These are phyloP conservation scores for Penicillium sp. DNA, from an alignment of 2,329 filamentous ascomycete species.

Conservation along the genomic window DNA sequence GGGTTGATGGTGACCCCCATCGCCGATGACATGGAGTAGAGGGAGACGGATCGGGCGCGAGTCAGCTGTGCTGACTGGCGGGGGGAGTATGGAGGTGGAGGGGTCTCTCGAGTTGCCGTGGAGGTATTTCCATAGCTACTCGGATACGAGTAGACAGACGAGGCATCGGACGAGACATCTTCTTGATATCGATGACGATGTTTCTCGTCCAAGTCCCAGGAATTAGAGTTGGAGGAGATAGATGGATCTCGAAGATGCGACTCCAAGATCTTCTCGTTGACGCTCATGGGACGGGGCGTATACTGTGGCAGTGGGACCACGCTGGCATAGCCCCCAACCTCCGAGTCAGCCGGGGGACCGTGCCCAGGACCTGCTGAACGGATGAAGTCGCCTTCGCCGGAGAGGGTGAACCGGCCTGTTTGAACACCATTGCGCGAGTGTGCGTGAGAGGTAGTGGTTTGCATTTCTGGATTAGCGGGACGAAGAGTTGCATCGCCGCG, in stretches of 20 bases:
- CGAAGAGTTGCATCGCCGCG: conserved; percentile 13
- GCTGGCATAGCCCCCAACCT: conserved; percentile 36
- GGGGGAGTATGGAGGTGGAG: conserved; percentile 47
- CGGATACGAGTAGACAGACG: conserved; percentile 46
- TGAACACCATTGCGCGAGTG: conserved; percentile 17
- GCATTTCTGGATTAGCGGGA: conserved; percentile 16
- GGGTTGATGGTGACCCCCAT: conserved; percentile 28
- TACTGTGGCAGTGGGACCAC: conserved; percentile 45
- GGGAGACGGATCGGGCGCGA: conserved; percentile 38
- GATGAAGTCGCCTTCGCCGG: conserved; percentile 21
- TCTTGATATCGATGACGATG: conserved; percentile 33
- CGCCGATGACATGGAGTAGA: conserved; percentile 27
- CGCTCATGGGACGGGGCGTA: conserved; percentile 43
- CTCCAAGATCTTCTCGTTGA: conserved; percentile 46
- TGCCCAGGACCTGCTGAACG: conserved; percentile 16
- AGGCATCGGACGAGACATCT: conserved; percentile 42
- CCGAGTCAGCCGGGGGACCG: conserved; percentile 26
- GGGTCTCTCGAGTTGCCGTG: conserved; percentile 48
- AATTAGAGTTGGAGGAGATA: conserved; percentile 27
- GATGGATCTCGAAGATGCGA: conserved; percentile 37
- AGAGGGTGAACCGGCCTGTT: conserved; percentile 26
- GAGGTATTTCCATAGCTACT: conserved; percentile 51
- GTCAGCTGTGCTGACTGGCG: conserved; percentile 32
- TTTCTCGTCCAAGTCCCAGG: conserved; percentile 37
- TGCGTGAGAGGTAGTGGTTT: conserved; percentile 3